Conservation (phyloP, 768 basidiomycete genomes). For the Rhizopogon sp. region DNA sequence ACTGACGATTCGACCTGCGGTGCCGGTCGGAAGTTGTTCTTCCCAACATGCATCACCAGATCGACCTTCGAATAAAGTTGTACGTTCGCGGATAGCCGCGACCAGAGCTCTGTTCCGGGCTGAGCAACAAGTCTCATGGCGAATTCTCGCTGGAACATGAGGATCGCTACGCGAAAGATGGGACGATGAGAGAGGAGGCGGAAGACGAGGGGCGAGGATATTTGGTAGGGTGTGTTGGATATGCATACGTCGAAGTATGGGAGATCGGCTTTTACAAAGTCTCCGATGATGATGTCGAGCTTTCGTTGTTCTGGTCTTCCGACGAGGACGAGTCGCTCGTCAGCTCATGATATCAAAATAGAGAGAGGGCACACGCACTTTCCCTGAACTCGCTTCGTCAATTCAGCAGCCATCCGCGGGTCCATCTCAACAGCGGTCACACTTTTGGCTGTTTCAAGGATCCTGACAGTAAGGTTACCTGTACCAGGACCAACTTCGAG, state of each 20-base stretch:
- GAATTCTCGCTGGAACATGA: constrained; percentile 99
- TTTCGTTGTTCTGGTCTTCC: constrained; percentile 90
- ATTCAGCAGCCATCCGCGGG: constrained; percentile 97
- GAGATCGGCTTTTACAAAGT: constrained; percentile 96
- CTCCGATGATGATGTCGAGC: constrained; percentile 92
- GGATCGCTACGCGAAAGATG: constrained; percentile 86
- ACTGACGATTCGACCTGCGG: constrained; percentile 94
- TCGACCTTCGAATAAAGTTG: constrained; percentile 97
- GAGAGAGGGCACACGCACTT: constrained; percentile 58
- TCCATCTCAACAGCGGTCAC: constrained; percentile 97
- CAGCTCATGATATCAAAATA: background rate
- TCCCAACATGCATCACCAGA: constrained; percentile 93
- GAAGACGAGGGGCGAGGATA: constrained; percentile 97
- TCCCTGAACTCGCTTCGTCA: constrained; percentile 96
- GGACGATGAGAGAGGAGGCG: constrained; percentile 95
- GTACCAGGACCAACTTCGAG: constrained; percentile 98
- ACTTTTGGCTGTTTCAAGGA: constrained; percentile 89
- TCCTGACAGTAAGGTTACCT: constrained; percentile 91
- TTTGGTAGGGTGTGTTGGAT: constrained; percentile 98
- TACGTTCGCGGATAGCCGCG: constrained; percentile 91
- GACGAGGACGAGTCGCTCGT: background rate
- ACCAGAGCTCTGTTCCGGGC: constrained; percentile 86
- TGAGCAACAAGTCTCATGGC: constrained; percentile 86
- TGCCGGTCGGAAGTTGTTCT: constrained; percentile 94
- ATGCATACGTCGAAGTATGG: constrained; percentile 99